Base-by-base conservation (phyloP, 257 asterid species). In the Ehretia macrophylla region DNA sequence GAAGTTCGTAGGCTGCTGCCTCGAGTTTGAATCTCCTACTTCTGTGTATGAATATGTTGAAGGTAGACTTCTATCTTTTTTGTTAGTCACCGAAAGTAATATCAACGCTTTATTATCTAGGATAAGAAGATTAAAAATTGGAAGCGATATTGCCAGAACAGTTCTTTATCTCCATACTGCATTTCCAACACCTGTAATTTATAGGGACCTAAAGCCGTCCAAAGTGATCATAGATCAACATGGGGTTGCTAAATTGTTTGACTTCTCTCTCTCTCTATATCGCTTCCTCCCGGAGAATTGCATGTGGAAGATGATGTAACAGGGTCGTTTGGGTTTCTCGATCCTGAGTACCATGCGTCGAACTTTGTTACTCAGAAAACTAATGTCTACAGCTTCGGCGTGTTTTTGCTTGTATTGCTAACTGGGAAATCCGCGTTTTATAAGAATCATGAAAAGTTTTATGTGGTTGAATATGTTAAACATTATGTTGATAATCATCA, bases 211-310 rank as follows among this genome's bases (percentile, higher is more conserved):
- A 10, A 19, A 58, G 35, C 47, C 74, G 27, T 20, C 27, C 13
- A 69, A 51, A 10, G 59, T 69, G 38, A 39, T 69, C 2, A 32
- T 69, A 40, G 65, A 51, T 39, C 58, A 21, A 35, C 32, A 51
- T 56, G 65, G 69, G 11, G 47, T 27, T 49, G 56, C 69, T 19
- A 69, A 69, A 50, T 8, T 63, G 32, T 10, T 27, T 1, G 60
- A 69, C 37, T 62, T n/a, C n/a, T 69, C 64, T 63, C 69, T 3
- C 5, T 3, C 0, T 56, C 74, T 4, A 17, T 63, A 40, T 19
- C 49, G 0, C 47, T 69, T 17, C 65, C 74, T 17, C 74, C 46
- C 0, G 74, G 74, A 56, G 56, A 62, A 51, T 69, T 56, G 50
- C 37, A 49, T 58, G 69, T 62, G 20, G n/a, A 56, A 23, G 65